A percentile compares a stretch with the other conserved stretches of the same genome.
Conservation (phyloP, 129 eudicot genomes). For the Flaveria trinervia region DNA sequence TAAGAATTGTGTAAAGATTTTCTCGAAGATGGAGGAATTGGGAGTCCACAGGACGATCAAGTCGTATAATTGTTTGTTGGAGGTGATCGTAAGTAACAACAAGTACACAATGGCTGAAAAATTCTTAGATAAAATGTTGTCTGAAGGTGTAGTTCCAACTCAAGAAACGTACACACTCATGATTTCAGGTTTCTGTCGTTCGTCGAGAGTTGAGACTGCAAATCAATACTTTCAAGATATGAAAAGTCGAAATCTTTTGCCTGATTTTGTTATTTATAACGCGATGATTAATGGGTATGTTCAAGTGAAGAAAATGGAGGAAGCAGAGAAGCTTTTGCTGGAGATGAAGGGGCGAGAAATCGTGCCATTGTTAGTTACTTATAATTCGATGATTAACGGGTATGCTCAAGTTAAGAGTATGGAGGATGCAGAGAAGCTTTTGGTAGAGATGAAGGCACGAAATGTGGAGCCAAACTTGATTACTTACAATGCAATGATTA, state of each 20-base stretch:
- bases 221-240: conserved; percentile 64
- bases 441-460: conserved; percentile 32
- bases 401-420: conserved; percentile 48
- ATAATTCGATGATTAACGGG: conserved; percentile 75
- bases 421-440: conserved; percentile 52
- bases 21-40: conserved; percentile 65
- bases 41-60: conserved; percentile 56
- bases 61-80: conserved; percentile 54
- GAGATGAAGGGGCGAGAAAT: conserved; percentile 73
- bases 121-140: conserved; percentile 67
- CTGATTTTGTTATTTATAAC: conserved; percentile 62
- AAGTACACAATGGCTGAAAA: conserved; percentile 70
- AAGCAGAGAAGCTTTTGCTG: conserved; percentile 65
- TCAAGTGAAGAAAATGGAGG: conserved; percentile 62
- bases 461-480: conserved; percentile 17
- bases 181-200: conserved; percentile 78
- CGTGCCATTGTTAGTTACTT: conserved; percentile 65
- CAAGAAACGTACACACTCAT: conserved; percentile 51
- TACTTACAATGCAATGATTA: conserved; percentile 33
- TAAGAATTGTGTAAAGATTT: conserved; percentile 69
- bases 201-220: conserved; percentile 53
- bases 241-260: conserved; percentile 51
- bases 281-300: conserved; percentile 64
- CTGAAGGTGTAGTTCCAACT: conserved; percentile 64
- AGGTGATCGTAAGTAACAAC: conserved; percentile 61